A percentile compares a stretch with the other conserved stretches of the same genome.
These are phyloP conservation scores for Carex myosuroides DNA, from an alignment of 176 grass and related monocot genomes.

Conservation along the genomic window DNA sequence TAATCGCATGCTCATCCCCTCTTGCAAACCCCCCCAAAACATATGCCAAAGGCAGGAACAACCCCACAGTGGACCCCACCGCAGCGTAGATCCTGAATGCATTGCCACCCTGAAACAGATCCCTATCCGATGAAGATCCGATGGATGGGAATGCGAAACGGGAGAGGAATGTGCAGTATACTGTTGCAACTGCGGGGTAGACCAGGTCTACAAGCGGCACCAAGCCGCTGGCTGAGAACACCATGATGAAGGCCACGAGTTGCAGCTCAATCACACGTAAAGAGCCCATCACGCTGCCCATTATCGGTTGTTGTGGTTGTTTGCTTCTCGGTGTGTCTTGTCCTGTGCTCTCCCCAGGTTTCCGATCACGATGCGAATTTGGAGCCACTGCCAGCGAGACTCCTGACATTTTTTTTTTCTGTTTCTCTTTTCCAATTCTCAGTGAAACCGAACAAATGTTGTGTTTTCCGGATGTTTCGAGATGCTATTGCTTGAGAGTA, in stretches of 20 bases:
- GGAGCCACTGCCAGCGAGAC: conserved; percentile 43
- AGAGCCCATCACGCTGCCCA: conserved; percentile 71
- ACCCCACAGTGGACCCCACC: conserved; percentile 55
- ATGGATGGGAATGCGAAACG: conserved; percentile 64
- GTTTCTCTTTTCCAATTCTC: neutral
- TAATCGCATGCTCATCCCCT: conserved; percentile 55
- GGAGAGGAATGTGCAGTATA: conserved; percentile 52
- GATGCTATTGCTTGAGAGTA: neutral
- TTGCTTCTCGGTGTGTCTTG: conserved; percentile 15
- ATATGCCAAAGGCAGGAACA: conserved; percentile 91
- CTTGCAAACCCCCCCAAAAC: conserved; percentile 85
- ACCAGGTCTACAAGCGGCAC: conserved; percentile 68
- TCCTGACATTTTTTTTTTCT: conserved; percentile 45
- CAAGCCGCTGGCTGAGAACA: conserved; percentile 81
- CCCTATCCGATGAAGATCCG: conserved; percentile 18
- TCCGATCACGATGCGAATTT: conserved; percentile 28
- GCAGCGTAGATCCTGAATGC: conserved; percentile 63
- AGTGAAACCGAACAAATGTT: neutral
- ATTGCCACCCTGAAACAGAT: conserved; percentile 8
- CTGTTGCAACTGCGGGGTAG: conserved; percentile 57
- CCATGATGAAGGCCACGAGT: conserved; percentile 95
- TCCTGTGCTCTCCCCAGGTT: conserved; percentile 9
- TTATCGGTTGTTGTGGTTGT: conserved; percentile 29
- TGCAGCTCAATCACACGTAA: conserved; percentile 91
- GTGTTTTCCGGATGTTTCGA: neutral